Conservation (phyloP, 768 basidiomycete species). For the Lactarius sp. region DNA sequence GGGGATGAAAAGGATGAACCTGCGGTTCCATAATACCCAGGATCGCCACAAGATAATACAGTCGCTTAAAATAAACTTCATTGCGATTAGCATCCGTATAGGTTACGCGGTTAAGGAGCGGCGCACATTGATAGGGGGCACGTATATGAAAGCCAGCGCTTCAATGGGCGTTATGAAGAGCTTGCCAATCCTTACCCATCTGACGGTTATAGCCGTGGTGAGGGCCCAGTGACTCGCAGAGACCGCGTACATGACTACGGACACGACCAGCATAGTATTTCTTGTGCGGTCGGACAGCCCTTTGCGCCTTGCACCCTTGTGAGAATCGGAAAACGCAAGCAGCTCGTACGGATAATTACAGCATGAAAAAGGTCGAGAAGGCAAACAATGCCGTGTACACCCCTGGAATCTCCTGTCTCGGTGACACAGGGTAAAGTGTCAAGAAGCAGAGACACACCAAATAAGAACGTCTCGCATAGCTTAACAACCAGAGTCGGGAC, state of each 20-base stretch:
- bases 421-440: neutral
- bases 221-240: neutral
- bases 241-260: constrained; percentile 5
- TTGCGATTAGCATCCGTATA: neutral
- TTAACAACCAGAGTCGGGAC: neutral
- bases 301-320: neutral
- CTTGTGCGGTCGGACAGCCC: neutral
- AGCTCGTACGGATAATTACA: neutral
- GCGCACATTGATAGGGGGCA: constrained; percentile 10
- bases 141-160: neutral
- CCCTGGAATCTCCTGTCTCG: neutral
- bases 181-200: neutral
- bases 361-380: neutral
- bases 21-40: constrained; percentile 12
- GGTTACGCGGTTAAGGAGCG: neutral
- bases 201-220: neutral
- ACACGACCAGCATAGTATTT: neutral
- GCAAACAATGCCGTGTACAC: neutral
- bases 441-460: neutral
- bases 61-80: constrained; percentile 8
- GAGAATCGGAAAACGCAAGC: neutral
- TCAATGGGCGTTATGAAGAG: neutral
- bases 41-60: constrained; percentile 17
- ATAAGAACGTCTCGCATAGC: neutral
- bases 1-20: neutral